Conservation (phyloP, 1,284 basidiomycete genomes). For the Heliocybe sulcata region DNA sequence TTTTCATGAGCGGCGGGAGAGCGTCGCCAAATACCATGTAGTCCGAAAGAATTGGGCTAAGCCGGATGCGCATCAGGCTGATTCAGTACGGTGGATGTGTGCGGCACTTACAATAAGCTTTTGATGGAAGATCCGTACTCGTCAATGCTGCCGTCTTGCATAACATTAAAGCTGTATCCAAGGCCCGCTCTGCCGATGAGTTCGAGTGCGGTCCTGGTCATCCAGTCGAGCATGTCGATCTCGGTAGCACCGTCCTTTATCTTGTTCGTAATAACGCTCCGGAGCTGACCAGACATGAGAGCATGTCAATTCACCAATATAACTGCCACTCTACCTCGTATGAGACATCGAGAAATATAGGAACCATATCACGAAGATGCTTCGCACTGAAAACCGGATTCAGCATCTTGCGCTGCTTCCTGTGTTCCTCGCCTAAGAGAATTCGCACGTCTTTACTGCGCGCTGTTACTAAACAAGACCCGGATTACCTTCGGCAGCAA, state of each 20-base stretch:
- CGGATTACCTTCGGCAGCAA: conserved; percentile 9
- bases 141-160: conserved; percentile 2
- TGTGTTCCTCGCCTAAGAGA: conserved; percentile 37
- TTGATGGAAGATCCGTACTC: conserved; percentile 5
- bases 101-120: background rate
- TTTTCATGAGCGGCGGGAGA: background rate
- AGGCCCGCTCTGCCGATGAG: conserved; percentile 6
- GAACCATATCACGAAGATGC: conserved; percentile 37
- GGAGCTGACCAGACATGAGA: background rate
- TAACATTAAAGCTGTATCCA: conserved; percentile 2
- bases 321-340: conserved; percentile 23
- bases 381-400: conserved; percentile 39
- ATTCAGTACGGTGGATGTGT: background rate
- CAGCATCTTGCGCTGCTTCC: conserved; percentile 40
- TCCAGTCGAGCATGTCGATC: conserved; percentile 7
- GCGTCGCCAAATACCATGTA: background rate
- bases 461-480: too few relatives aligned
- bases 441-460: too few relatives aligned
- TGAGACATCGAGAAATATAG: conserved; percentile 37
- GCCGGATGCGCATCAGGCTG: background rate
- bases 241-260: background rate
- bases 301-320: background rate
- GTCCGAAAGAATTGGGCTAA: background rate
- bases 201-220: conserved; percentile 6
- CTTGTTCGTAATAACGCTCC: background rate